phyloP scores from a whole-genome alignment of 2,329 filamentous ascomycete genomes.

The Kalmusia sp. region DNA sequence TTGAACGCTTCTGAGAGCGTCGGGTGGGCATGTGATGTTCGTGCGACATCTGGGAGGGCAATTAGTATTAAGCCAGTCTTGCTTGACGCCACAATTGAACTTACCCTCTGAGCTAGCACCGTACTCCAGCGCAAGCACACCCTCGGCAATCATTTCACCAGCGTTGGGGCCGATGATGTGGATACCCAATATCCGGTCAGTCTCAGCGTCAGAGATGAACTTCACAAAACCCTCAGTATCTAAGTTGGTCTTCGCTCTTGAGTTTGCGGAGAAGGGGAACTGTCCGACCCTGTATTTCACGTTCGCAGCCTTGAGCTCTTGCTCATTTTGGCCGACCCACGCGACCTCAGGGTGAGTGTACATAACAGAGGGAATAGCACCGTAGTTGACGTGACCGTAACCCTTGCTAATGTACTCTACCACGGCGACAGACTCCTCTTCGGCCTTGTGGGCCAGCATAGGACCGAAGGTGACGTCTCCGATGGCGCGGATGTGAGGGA shows the following conservation, averaged over 20 bases:
- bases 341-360: conserved; percentile 99
- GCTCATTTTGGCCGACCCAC: conserved; percentile 98
- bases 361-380: conserved; percentile 97
- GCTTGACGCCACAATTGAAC: conserved; percentile 52
- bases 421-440: conserved; percentile 94
- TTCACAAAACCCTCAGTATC: conserved; percentile 97
- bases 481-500: conserved; percentile 95
- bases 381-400: conserved; percentile 98
- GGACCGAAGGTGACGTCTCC: conserved; percentile 97
- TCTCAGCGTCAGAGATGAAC: conserved; percentile 95
- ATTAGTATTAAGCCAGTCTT: conserved; percentile 20
- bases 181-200: conserved; percentile 90
- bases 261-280: conserved; percentile 99
- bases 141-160: conserved; percentile 99
- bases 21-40: conserved; percentile 96
- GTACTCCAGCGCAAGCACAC: conserved; percentile 92
- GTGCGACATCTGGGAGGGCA: conserved; percentile 47
- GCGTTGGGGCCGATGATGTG: conserved; percentile 97
- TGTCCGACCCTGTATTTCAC: conserved; percentile 91
- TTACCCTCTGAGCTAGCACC: conserved; percentile 90
- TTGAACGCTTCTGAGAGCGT: conserved; percentile 98
- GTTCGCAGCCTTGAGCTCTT: conserved; percentile 88
- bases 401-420: conserved; percentile 98
- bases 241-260: conserved; percentile 96
- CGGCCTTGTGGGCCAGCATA: conserved; percentile 99